Evolutionary conservation across 2,329 filamentous ascomycete genomes (phyloP).

Genomic region (Magnaporthiopsis incrustans): DNA sequence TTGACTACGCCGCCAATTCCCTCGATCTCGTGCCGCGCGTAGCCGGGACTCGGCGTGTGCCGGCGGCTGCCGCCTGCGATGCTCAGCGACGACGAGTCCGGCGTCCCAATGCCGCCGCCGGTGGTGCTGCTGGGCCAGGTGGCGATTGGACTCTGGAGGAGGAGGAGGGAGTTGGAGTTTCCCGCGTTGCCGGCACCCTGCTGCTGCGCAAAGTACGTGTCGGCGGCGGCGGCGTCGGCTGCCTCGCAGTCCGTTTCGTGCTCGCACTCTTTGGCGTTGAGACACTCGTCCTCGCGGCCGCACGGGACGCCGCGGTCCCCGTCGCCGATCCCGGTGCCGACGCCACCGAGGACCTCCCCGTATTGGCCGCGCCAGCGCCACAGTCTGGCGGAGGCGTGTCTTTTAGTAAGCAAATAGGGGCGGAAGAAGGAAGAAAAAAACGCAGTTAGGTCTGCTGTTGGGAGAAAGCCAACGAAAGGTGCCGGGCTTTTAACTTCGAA

Average conservation of each 20-base stretch:
- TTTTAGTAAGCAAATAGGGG: constrained; percentile 5
- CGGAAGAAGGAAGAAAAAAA: constrained; percentile 8
- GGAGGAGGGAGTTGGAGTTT: constrained; percentile 7
- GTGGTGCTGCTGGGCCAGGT: constrained; percentile 8
- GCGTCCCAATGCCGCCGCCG: constrained; percentile 1
- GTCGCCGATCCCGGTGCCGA: constrained; percentile 82
- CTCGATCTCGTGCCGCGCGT: constrained; percentile 80
- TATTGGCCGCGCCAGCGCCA: constrained; percentile 90
- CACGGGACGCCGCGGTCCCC: constrained; percentile 84
- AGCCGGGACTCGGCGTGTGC: constrained; percentile 50
- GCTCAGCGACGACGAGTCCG: constrained; percentile 1
- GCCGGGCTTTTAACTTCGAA: background rate
- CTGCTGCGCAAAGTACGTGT: constrained; percentile 14
- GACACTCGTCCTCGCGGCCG: constrained; percentile 67
- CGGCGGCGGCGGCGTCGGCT: constrained; percentile 55
- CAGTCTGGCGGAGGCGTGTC: constrained; percentile 37
- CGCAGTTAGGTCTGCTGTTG: no score
- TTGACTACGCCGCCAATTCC: constrained; percentile 85
- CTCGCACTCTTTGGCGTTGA: constrained; percentile 69
- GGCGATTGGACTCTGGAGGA: constrained; percentile 9
- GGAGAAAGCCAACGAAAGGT: no score
- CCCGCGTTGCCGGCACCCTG: constrained; percentile 12
- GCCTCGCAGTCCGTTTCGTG: constrained; percentile 80
- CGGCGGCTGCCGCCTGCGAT: constrained; percentile 2
- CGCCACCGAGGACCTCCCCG: constrained; percentile 67